phyloP scores from a whole-genome alignment of 2,329 filamentous ascomycete genomes.

The Fusarium oligoseptatum region DNA sequence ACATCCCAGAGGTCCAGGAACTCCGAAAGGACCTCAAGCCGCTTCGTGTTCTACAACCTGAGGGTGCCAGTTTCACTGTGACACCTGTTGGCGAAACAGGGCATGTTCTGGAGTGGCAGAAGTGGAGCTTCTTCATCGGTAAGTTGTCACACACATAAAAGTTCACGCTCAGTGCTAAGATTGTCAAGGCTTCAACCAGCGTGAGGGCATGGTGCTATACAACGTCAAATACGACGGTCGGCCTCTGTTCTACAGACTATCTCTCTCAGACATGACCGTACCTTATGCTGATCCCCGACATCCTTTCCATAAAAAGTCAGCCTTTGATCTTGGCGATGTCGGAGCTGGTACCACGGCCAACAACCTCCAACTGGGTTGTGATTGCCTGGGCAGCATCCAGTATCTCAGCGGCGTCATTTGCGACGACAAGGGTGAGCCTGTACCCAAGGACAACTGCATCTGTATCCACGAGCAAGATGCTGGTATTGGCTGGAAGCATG shows the following conservation, averaged over 20 bases:
- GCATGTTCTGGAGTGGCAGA: slow-evolving; percentile 69
- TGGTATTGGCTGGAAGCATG: slow-evolving; percentile 80
- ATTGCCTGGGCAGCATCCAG: slow-evolving; percentile 77
- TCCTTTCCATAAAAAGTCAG: slow-evolving; percentile 77
- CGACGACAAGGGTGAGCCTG: slow-evolving; percentile 65
- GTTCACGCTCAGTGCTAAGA: not conserved
- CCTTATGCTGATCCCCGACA: slow-evolving; percentile 76
- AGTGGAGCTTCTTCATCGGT: slow-evolving; percentile 76
- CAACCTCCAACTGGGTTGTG: slow-evolving; percentile 76
- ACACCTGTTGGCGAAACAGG: slow-evolving; percentile 48
- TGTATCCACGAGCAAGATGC: slow-evolving; percentile 80
- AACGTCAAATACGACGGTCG: slow-evolving; percentile 76
- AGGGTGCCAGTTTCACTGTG: slow-evolving; percentile 76
- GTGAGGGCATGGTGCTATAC: slow-evolving; percentile 79
- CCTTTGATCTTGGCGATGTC: slow-evolving; percentile 79
- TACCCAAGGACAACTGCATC: slow-evolving; percentile 68
- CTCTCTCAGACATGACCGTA: slow-evolving; percentile 78
- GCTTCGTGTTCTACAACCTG: slow-evolving; percentile 78
- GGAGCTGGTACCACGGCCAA: slow-evolving; percentile 77
- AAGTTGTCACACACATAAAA: not conserved
- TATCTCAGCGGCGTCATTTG: slow-evolving; percentile 71
- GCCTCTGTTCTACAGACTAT: slow-evolving; percentile 76
- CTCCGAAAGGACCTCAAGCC: slow-evolving; percentile 73
- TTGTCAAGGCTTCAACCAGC: slow-evolving; percentile 68
- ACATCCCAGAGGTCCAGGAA: slow-evolving; percentile 65